A percentile compares a stretch with the other conserved stretches of the same genome.
These are phyloP conservation scores for Diaporthe sp. DNA, from an alignment of 2,329 filamentous ascomycete species.

Conservation along the genomic window DNA sequence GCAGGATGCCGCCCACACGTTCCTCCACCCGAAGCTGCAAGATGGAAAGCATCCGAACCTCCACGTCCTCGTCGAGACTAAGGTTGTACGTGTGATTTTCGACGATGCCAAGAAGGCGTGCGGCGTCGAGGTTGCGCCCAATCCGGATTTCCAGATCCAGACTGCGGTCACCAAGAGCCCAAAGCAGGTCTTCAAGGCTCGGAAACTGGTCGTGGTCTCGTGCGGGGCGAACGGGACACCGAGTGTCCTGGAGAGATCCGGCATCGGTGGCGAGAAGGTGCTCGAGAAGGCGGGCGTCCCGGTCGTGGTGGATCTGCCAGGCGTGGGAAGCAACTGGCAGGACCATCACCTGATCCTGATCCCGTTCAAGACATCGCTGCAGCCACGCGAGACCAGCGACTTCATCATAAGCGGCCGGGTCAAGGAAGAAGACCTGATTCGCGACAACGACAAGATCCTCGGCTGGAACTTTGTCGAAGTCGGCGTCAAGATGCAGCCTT, in stretches of 20 bases:
- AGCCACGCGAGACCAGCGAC: slow-evolving; percentile 58
- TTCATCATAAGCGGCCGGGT: slow-evolving; percentile 43
- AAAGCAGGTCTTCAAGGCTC: slow-evolving; percentile 58
- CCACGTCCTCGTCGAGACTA: slow-evolving; percentile 49
- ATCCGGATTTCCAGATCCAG: slow-evolving; percentile 53
- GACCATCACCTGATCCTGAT: slow-evolving; percentile 66
- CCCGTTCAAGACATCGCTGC: slow-evolving; percentile 61
- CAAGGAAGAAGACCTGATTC: slow-evolving; percentile 41
- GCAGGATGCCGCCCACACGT: slow-evolving; percentile 47
- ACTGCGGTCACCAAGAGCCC: slow-evolving; percentile 40
- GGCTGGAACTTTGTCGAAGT: slow-evolving; percentile 69
- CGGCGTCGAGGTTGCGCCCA: slow-evolving; percentile 68
- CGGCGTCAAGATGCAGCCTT: slow-evolving; percentile 65
- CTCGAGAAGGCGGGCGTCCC: slow-evolving; percentile 58
- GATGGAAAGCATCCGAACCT: slow-evolving; percentile 47
- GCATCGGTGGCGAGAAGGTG: slow-evolving; percentile 66
- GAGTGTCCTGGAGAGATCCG: slow-evolving; percentile 71
- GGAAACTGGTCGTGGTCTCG: slow-evolving; percentile 64
- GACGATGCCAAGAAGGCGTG: slow-evolving; percentile 63
- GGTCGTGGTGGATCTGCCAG: slow-evolving; percentile 62
- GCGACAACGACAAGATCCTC: slow-evolving; percentile 51
- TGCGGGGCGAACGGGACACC: slow-evolving; percentile 67
- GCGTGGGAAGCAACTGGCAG: slow-evolving; percentile 66
- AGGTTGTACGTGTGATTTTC: slow-evolving; percentile 62
- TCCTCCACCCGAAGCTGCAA: slow-evolving; percentile 48